Evolutionary conservation across 2,329 filamentous ascomycete species (phyloP), one percentile per base, ranked within the genome.

Genomic region (Paecilomyces sp.): DNA sequence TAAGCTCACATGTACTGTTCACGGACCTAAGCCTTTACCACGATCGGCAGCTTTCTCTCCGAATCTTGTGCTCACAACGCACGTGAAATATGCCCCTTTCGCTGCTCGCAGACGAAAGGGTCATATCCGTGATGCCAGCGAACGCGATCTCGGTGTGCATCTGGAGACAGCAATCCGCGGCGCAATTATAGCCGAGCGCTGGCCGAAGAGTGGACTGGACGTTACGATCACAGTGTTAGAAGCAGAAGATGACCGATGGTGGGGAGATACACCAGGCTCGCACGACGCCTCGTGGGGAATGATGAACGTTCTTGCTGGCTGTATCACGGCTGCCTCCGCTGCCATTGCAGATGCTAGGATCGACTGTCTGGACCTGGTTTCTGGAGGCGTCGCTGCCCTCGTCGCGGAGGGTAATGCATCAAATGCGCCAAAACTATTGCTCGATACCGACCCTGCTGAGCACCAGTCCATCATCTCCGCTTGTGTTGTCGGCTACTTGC

Each of bases 171-270:
- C 94, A 28, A 81, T 99, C 56, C 85, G 92, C 34, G 93, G 93
- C 0, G 90, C 91, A 7, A 87, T 97, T 56, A 93, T 97, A 70
- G 92, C 91, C 13, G 92, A 97, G 72, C 83, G 93, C 60, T 99
- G 93, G 91, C 94, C 94, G n/a, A 99, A 99, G 80, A 96, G 91
- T 73, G 92, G 91, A 53, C 88, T 96, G n/a, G 94, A 99, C 72
- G 88, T 99, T 50, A 88, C 96, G 18, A 86, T 99, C 55, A 97
- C 92, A 0, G 87, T 99, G 55, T 81, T 99, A 18, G 94, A 99
- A 77, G 93, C 91, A 2, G 94, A 97, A 70, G 91, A 97, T 71
- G 89, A 93, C 67, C 79, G 80, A 36, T 86, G 84, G 81, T 85
- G 83, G 82, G 85, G 82, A 3, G 82, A 85, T 70, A 76, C 77